These are phyloP conservation scores for Pseudotulostoma volvatum DNA, from an alignment of 495 filamentous ascomycete species.

Conservation along the genomic window DNA sequence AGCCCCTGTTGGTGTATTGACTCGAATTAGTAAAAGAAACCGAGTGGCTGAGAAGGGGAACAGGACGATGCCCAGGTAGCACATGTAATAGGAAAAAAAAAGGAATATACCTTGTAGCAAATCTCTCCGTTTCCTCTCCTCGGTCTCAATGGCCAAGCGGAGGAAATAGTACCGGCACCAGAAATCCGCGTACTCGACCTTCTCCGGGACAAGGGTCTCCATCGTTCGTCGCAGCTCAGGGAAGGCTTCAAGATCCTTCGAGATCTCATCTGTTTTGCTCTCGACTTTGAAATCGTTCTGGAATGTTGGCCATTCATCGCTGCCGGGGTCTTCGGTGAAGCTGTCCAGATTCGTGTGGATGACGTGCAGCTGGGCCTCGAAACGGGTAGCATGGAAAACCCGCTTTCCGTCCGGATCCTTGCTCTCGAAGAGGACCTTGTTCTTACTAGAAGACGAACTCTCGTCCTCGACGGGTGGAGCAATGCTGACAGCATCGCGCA, in stretches of 20 bases:
- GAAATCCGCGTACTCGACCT: slow-evolving; percentile 73
- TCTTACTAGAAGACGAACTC: slow-evolving; percentile 11
- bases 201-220: slow-evolving; percentile 89
- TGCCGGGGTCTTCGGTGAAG: slow-evolving; percentile 67
- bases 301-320: slow-evolving; percentile 60
- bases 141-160: slow-evolving; percentile 83
- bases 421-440: slow-evolving; percentile 69
- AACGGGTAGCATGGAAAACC: slow-evolving; percentile 82
- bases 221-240: slow-evolving; percentile 77
- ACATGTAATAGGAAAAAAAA: slow-evolving; percentile 5
- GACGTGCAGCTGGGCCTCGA: slow-evolving; percentile 90
- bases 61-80: too few species aligned
- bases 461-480: slow-evolving; percentile 41
- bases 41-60: too few species aligned
- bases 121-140: slow-evolving; percentile 79
- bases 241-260: slow-evolving; percentile 69
- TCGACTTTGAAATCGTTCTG: slow-evolving; percentile 62
- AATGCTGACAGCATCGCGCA: slow-evolving; percentile 81
- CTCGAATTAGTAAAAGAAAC: slow-evolving; percentile 10
- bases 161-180: slow-evolving; percentile 96
- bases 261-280: slow-evolving; percentile 71
- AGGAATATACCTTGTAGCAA: slow-evolving; percentile 62
- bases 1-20: slow-evolving; percentile 31
- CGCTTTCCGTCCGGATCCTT: slow-evolving; percentile 78
- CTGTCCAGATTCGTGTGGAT: slow-evolving; percentile 76